Base-by-base conservation (phyloP, 2,329 filamentous ascomycete species). In the Pseudovirgaria hyperparasitica region DNA sequence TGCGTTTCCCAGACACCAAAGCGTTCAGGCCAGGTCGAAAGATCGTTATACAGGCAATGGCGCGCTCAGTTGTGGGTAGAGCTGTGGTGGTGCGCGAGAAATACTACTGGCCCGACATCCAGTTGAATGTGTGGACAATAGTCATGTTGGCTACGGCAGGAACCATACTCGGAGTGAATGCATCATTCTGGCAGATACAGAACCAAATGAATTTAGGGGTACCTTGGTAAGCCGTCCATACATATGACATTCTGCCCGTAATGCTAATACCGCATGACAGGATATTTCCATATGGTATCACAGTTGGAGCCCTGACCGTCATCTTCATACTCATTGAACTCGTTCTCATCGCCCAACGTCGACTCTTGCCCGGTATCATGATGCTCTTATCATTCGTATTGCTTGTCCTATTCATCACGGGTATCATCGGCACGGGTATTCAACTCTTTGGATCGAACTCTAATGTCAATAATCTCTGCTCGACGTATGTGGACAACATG, bases 51-150 rank as follows among this genome's bases (percentile, higher is more conserved):
- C n/a, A 34, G 30, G 38, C 30, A 30, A 56, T 56, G 52, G 52
- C 52, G 29, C 50, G 52, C 31, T 53, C 50, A 25, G 41, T 53
- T 2, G 48, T 56, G 23, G 45, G 46, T 23, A 48, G 46, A 9
- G 54, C 48, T 23, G 52, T 61, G 12, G 50, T 63, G 24, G 56
- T 63, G 19, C 55, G 58, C 16, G 50, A 63, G 37, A 60, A 63
- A 41, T 76, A 75, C 55, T 67, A 64, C 54, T 77, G 72, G 72
- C 72, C 72, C 3, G 70, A 76, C 48, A 57, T 68, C 25, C 70
- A 75, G 41, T 60, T 77, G 37, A 75, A 76, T 42, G 51, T 73
- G 41, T 77, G 72, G 72, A 66, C 70, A 28, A 65, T 76, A 39
- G 57, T 74, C 38, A 72, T 76, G 46, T 57, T 76, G 10, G 65